Evolutionary conservation across 1,139 yeast genomes (phyloP), one percentile per base, ranked within the genome.

Genomic region (Saccharomycopsis phalli): DNA sequence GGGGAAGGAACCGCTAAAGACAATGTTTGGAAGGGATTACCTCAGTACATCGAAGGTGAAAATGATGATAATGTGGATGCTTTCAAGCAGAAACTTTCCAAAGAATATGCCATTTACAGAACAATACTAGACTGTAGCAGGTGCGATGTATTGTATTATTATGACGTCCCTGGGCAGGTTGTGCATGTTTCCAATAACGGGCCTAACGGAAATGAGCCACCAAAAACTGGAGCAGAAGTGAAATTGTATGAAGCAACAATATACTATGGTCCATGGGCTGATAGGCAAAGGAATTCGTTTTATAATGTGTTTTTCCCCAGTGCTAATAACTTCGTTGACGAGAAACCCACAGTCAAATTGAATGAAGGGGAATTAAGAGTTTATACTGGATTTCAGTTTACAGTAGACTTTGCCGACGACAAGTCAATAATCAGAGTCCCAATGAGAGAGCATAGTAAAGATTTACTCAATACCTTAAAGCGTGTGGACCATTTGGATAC

Each of bases 191-290:
- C n/a, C n/a, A n/a, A n/a, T n/a, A n/a, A n/a, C n/a, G 72, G 68
- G 0, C 62, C 73, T 2, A 73, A 74, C 46, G 63, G 71, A 32
- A 74, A 69, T 8, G 57, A 69, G 2, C 59, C 76, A 0, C 95
- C 96, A 0, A 73, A 70, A 44, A 73, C 72, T 55, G 91, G 88
- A 0, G 53, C 79, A 4, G 81, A 81, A 43, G 43, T 87, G 14
- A 67, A 65, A 16, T 52, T 86, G 4, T 68, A 71, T 1, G 69
- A 72, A 47, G 78, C 88, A 0, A 78, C 84, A 0, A 63, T 86
- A 1, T 81, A 81, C 50, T 88, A 84, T 53, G 98, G 98, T 0
- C 94, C 98, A 0, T 88, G 97, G 96, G 82, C 96, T 0, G 94
- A 88, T 47, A 73, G 88, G 34, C 94, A 91, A 56, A 58, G 95